Base-by-base conservation (phyloP, 768 basidiomycete species). In the Xerocomus potaroensis region DNA sequence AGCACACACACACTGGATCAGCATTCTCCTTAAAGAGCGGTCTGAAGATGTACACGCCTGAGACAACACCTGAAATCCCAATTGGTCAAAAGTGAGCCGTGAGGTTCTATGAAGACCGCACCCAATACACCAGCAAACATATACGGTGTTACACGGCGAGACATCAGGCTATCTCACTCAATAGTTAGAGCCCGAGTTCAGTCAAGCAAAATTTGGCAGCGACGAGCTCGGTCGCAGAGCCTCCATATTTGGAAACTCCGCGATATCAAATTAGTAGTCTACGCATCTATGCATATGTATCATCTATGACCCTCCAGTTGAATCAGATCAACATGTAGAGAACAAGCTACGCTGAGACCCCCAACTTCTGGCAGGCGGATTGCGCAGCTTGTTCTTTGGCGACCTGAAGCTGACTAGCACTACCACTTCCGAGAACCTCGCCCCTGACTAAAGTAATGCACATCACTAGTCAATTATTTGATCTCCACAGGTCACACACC, bases 11-110 rank as follows among this genome's bases (percentile, higher is more conserved):
- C 65, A 38, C 39, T 31, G 34, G 39, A 23, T 48, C 38, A 36
- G 21, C 19, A 5, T 32, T 49, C 26, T 44, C 41, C 33, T 66
- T 63, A 9, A 75, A 49, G 16, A 69, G 34, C 22, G 83, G 83
- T 55, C 76, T 74, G 67, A 85, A 85, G 43, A 84, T 79, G 59
- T 85, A 84, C 18, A 83, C 59, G 8, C 84, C 84, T 11, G 84
- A 83, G 22, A 72, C 53, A 41, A 83, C 61, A 24, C 84, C 84
- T 85, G 51, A 12, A 41, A 48, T 16, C 36, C 24, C 42, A 36
- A 18, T 12, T 21, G 9, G 30, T 29, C 9, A 33, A 22, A 19
- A n/a, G 39, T 48, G 9, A 59, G 47, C 37, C 31, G 24, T 19
- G 9, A n/a, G 37, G 29, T 41, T 40, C 24, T 4, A 5, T 18